Evolutionary conservation across 2,329 filamentous ascomycete genomes (phyloP).

Genomic region (Coniochaeta hoffmannii): DNA sequence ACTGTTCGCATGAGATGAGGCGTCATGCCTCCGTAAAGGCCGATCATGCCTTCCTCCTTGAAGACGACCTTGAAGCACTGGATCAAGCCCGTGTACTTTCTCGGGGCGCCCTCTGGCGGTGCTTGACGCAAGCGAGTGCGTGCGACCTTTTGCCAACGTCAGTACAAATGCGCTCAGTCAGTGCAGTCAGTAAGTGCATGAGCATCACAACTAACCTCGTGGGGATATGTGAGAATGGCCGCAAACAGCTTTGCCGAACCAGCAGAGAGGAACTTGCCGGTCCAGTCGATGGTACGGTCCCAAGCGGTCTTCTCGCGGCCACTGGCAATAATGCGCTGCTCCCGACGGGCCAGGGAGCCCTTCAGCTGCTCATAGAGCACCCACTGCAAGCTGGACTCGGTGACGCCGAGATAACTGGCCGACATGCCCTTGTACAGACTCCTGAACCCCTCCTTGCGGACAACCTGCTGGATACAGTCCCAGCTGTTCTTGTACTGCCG

Average conservation of each 20-base stretch:
- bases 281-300: constrained; percentile 72
- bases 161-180: too few relatives aligned
- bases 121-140: constrained; percentile 80
- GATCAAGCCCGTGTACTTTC: constrained; percentile 81
- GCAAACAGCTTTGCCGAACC: constrained; percentile 82
- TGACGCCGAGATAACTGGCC: constrained; percentile 84
- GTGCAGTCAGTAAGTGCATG: not conserved
- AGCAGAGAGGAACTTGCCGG: constrained; percentile 70
- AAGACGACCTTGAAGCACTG: constrained; percentile 86
- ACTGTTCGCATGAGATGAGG: constrained; percentile 88
- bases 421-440: constrained; percentile 87
- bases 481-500: constrained; percentile 79
- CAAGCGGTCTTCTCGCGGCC: constrained; percentile 59
- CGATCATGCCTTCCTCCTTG: constrained; percentile 80
- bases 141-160: constrained; percentile 48
- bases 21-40: constrained; percentile 83
- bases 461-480: constrained; percentile 78
- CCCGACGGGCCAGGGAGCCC: constrained; percentile 57
- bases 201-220: constrained; percentile 57
- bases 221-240: constrained; percentile 79
- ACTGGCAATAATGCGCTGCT: constrained; percentile 46
- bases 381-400: constrained; percentile 88
- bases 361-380: constrained; percentile 93
- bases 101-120: constrained; percentile 60
- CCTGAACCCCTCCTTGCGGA: constrained; percentile 70